Base-by-base conservation (phyloP, 192 early-diverging fungal genomes). In the Gigaspora rosea region DNA sequence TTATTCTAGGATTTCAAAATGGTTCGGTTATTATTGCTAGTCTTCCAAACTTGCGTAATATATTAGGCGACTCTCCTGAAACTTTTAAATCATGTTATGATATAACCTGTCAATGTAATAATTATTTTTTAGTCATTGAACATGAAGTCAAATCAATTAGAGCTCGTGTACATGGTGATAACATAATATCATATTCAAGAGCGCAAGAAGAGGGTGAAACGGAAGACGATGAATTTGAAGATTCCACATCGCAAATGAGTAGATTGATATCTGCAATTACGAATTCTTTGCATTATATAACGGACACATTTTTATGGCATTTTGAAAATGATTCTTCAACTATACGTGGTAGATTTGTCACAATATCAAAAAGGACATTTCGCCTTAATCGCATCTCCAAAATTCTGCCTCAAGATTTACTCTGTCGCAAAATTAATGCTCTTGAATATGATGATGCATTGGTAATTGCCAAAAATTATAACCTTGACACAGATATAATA, bases 381-480 rank as follows among this genome's bases (percentile, higher is more conserved):
- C 71, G 76, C 10, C 71, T 82, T 8, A 74, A 82, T 80, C 79
- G 82, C 46, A 80, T 78, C 68, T 65, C 85, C 18, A 80, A 83
- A 68, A 83, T 84, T 16, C 81, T 82, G 22, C 83, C 87, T 1
- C 72, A 82, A 61, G 90, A 90, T 33, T 81, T 88, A 13, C 58
- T 92, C 18, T 79, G 81, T 41, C 84, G 86, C 13, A 86, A 89
- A 51, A 77, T 92, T 33, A 76, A 78, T 15, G 71, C 81, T 15
- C 79, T 80, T 33, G 87, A 91, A 46, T 90, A 88, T 74, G 80
- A 82, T 48, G 83, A 81, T 1, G 91, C 92, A 11, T 79, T 88
- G n/a, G 77, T 83, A 4, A 76, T 92, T 33, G 91, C 90, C 8
- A 67, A 78, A 3, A 80, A 84, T 10, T 82, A 86, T 46, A 76